Evolutionary conservation across 2,329 filamentous ascomycete species (phyloP).

Genomic region (Ceratocystis cubensis): DNA sequence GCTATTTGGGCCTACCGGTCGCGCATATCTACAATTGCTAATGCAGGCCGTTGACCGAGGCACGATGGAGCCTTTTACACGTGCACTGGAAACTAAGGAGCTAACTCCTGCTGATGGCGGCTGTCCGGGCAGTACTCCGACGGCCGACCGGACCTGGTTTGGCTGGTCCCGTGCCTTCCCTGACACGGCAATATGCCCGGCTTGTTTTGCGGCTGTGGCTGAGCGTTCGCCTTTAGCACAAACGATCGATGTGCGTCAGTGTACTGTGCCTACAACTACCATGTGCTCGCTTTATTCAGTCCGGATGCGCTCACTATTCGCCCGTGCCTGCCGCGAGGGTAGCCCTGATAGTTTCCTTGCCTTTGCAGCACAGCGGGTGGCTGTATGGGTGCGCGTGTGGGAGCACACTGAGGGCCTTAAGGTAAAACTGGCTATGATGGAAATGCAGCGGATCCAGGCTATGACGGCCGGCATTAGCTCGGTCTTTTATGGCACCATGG

Average conservation of each 20-base stretch:
- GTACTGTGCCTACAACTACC: conserved; percentile 24
- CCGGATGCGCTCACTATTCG: conserved; percentile 31
- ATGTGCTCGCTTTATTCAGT: conserved; percentile 31
- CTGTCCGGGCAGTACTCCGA: not conserved
- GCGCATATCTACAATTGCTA: conserved; percentile 24
- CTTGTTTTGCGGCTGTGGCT: conserved; percentile 29
- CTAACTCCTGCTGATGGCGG: not conserved
- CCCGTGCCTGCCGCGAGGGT: conserved; percentile 25
- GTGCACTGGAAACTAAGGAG: conserved; percentile 19
- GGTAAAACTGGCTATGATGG: conserved; percentile 27
- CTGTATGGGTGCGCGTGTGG: conserved; percentile 27
- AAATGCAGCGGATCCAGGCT: conserved; percentile 26
- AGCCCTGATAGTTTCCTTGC: conserved; percentile 25
- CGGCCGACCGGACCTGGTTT: conserved; percentile 27
- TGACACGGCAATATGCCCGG: conserved; percentile 25
- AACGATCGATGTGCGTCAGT: conserved; percentile 25
- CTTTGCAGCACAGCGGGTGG: conserved; percentile 25
- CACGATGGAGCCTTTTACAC: conserved; percentile 27
- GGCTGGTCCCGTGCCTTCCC: conserved; percentile 27
- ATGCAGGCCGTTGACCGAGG: conserved; percentile 28
- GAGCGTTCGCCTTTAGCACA: conserved; percentile 25
- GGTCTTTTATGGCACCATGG: conserved; percentile 29
- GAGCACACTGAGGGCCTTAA: conserved; percentile 27
- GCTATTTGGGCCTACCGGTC: conserved; percentile 24
- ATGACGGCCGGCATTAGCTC: conserved; percentile 26